Conservation (phyloP, 257 asterid genomes). For the Rauvolfia tetraphylla region DNA sequence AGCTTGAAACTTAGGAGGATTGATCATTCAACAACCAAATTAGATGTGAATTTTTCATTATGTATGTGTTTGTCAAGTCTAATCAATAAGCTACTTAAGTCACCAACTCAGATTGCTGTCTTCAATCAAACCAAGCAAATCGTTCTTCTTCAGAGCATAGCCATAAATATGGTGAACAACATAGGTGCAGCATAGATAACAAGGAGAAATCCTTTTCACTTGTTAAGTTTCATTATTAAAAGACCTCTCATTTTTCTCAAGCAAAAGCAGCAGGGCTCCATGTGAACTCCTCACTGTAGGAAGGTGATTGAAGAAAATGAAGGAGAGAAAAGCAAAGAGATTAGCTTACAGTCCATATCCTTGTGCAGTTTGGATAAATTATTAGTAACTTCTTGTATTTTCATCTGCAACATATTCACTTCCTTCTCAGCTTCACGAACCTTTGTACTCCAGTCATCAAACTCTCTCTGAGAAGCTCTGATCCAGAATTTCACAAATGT, state of each 20-base stretch:
- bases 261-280: background rate
- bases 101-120: background rate
- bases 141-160: background rate
- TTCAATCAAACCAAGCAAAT: background rate
- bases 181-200: background rate
- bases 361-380: slow-evolving; percentile 68
- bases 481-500: slow-evolving; percentile 26
- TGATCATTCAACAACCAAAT: background rate
- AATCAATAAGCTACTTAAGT: background rate
- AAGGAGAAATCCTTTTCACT: background rate
- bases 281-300: background rate
- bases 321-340: background rate
- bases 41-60: background rate
- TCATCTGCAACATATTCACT: slow-evolving; percentile 65
- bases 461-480: slow-evolving; percentile 73
- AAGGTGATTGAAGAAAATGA: slow-evolving; percentile 6
- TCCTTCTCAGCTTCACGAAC: slow-evolving; percentile 82
- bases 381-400: slow-evolving; percentile 64
- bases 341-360: slow-evolving; percentile 75
- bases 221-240: background rate
- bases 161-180: background rate
- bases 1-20: background rate
- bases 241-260: background rate
- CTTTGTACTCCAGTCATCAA: slow-evolving; percentile 66
- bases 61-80: background rate